phyloP scores from a whole-genome alignment of 805 yeast species.

The Blastobotrys mokoenaii region DNA sequence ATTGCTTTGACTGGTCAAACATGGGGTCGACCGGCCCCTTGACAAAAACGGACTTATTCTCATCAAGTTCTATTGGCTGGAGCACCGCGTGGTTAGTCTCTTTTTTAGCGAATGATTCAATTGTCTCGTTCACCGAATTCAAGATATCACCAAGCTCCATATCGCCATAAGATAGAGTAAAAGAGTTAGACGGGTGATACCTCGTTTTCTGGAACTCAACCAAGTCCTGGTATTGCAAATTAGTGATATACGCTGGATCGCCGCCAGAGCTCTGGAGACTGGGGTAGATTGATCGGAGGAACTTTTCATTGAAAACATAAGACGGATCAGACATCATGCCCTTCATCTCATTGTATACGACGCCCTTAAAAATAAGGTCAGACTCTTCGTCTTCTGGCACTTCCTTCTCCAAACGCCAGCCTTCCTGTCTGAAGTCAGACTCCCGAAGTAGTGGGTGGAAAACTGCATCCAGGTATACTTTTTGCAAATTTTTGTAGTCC shows the following conservation, averaged over 20 bases:
- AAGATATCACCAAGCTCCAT: slow-evolving; percentile 57
- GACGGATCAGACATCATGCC: slow-evolving; percentile 90
- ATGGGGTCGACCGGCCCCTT: slow-evolving; percentile 81
- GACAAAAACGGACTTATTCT: slow-evolving; percentile 31
- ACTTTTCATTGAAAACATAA: slow-evolving; percentile 76
- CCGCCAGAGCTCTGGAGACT: slow-evolving; percentile 89
- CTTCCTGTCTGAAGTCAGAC: slow-evolving; percentile 89
- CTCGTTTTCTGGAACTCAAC: slow-evolving; percentile 63
- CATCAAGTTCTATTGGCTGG: slow-evolving; percentile 40
- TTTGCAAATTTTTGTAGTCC: slow-evolving; percentile 77
- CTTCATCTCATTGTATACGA: slow-evolving; percentile 97
- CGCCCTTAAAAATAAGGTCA: slow-evolving; percentile 80
- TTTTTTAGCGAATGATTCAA: slow-evolving; percentile 23
- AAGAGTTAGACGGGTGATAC: slow-evolving; percentile 88
- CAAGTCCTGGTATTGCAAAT: slow-evolving; percentile 64
- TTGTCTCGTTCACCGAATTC: slow-evolving; percentile 43
- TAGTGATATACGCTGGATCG: slow-evolving; percentile 75
- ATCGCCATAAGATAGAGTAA: slow-evolving; percentile 81
- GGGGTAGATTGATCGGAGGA: slow-evolving; percentile 77
- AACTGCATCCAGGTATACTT: slow-evolving; percentile 82
- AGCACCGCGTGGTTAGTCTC: slow-evolving; percentile 17
- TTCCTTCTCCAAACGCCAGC: slow-evolving; percentile 88
- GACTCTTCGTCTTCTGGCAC: slow-evolving; percentile 46
- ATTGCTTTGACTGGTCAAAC: slow-evolving; percentile 56
- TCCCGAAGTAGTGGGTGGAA: slow-evolving; percentile 68